These are phyloP conservation scores for Russula griseocarnosa DNA, from an alignment of 768 basidiomycete species.

Conservation along the genomic window DNA sequence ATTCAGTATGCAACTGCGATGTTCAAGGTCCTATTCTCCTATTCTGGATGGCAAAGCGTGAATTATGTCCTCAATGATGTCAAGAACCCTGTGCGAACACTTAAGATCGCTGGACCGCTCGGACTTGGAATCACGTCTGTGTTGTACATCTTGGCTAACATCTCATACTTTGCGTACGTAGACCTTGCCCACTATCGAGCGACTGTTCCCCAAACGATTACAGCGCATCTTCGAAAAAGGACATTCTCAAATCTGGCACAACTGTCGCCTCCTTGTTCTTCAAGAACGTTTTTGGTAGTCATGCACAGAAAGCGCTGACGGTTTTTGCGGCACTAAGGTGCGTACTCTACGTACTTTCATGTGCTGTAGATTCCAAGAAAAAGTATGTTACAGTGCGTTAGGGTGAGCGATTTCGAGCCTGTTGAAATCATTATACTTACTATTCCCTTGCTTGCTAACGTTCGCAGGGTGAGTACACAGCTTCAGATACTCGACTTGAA, in stretches of 20 bases:
- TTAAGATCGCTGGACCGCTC: conserved; percentile 61
- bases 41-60: conserved; percentile 52
- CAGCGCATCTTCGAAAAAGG: conserved; percentile 45
- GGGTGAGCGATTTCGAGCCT: conserved; percentile 29
- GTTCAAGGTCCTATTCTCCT: conserved; percentile 52
- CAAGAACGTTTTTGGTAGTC: conserved; percentile 51
- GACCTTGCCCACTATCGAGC: background rate
- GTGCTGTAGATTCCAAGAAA: background rate
- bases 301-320: conserved; percentile 50
- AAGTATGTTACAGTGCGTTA: conserved; percentile 34
- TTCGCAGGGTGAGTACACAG: conserved; percentile 11
- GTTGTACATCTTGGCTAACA: conserved; percentile 55
- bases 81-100: conserved; percentile 54
- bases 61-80: conserved; percentile 62
- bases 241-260: conserved; percentile 47
- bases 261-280: conserved; percentile 61
- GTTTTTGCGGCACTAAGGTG: conserved; percentile 57
- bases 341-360: background rate
- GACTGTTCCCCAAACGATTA: background rate
- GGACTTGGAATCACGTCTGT: conserved; percentile 51
- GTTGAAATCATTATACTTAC: background rate
- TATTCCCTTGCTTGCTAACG: no score
- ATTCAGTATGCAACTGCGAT: conserved; percentile 55
- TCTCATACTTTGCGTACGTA: conserved; percentile 52
- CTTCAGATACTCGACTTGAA: background rate